Conservation (phyloP, 768 basidiomycete species). For the Kondoa subrosea region DNA sequence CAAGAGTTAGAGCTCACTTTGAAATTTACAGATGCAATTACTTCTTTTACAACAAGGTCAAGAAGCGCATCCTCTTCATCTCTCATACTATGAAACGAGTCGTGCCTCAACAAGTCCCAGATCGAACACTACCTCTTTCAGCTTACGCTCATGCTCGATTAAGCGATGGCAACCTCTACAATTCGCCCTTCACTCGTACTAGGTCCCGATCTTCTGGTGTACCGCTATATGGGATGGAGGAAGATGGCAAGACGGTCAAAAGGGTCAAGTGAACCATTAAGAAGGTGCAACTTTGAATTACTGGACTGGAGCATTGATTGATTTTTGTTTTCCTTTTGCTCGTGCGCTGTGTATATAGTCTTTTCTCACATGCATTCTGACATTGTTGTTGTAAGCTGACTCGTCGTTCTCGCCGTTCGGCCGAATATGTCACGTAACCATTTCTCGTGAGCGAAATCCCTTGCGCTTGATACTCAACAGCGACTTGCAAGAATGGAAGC, state of each 20-base stretch:
- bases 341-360: background rate
- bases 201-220: background rate
- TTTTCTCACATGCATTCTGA: no score
- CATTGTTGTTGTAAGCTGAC: no score
- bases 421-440: no score
- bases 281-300: background rate
- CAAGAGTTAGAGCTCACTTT: background rate
- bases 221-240: background rate
- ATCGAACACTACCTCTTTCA: background rate
- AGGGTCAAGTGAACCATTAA: background rate
- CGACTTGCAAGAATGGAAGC: no score
- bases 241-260: background rate
- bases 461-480: no score
- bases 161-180: background rate
- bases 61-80: slow-evolving; percentile 80
- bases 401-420: no score
- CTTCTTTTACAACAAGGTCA: slow-evolving; percentile 88
- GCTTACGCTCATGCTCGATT: background rate
- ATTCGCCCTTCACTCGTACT: background rate
- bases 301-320: background rate
- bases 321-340: background rate
- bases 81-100: slow-evolving; percentile 32
- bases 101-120: background rate
- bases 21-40: slow-evolving; percentile 41
- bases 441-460: no score